These are phyloP conservation scores for Leccinum pellstonianum DNA, from an alignment of 768 basidiomycete species.

Conservation along the genomic window DNA sequence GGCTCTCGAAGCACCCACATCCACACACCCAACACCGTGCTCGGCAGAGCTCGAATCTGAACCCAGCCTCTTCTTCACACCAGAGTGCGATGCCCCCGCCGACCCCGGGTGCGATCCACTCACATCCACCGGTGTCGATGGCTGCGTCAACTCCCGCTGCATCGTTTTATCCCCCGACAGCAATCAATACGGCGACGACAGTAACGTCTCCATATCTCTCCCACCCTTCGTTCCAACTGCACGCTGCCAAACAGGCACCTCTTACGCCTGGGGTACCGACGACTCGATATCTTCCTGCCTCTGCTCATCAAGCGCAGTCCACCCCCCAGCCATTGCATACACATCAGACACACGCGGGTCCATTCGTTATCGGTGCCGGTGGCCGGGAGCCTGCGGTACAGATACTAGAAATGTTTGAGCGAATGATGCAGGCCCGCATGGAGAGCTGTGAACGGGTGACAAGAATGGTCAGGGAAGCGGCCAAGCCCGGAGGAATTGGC, in stretches of 20 bases:
- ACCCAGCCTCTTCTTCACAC: constrained; percentile 27
- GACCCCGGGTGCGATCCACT: constrained; percentile 14
- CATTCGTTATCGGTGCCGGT: constrained; percentile 30
- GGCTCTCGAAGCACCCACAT: constrained; percentile 26
- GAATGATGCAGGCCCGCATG: constrained; percentile 72
- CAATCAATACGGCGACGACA: constrained; percentile 31
- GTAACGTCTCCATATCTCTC: constrained; percentile 34
- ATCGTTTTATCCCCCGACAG: constrained; percentile 31
- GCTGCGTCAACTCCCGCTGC: constrained; percentile 17
- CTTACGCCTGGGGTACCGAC: constrained; percentile 11
- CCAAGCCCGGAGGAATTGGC: constrained; percentile 21
- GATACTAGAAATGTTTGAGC: constrained; percentile 66
- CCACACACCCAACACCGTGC: constrained; percentile 30
- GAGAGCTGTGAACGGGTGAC: constrained; percentile 72
- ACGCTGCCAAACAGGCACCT: constrained; percentile 14
- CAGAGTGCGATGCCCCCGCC: constrained; percentile 16
- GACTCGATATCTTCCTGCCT: constrained; percentile 10
- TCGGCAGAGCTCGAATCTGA: constrained; percentile 32
- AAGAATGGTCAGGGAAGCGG: constrained; percentile 46
- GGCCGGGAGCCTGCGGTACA: constrained; percentile 44
- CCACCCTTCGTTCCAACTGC: constrained; percentile 31
- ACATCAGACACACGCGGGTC: constrained; percentile 19
- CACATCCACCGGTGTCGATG: constrained; percentile 17
- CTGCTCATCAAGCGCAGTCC: constrained; percentile 12
- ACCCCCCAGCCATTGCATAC: constrained; percentile 11